Base-by-base conservation (phyloP, 129 eudicot species). In the Calendula officinalis region DNA sequence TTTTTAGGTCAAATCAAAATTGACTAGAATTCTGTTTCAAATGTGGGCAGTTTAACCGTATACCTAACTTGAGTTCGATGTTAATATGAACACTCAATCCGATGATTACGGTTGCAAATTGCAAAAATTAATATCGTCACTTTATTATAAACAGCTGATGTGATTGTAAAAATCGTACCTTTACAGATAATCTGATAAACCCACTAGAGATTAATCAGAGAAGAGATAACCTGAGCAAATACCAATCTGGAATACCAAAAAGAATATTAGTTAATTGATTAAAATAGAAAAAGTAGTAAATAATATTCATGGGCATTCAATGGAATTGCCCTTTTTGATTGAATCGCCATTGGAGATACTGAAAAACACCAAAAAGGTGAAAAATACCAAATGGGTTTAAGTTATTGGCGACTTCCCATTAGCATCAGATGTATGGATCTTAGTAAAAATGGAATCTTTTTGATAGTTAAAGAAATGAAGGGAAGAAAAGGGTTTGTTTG, bases 341-440 rank as follows among this genome's bases (percentile, higher is more conserved):
- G 8, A 59, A 69, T 62, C 27, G 9, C n/a, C 48, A 66, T 6
- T 16, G 30, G 4, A 65, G 52, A 56, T 11, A 27, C 39, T 70
- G 9, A 49, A 52, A 60, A 17, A 17, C 36, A 9, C 7, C 33
- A 50, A 43, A 49, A 51, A 13, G 52, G 34, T 2, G 22, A 34
- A 51, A 55, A 22, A 7, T 71, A 77, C 70, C 82, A 78, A 66
- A 78, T 53, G 71, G 56, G 68, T 50, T 36, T 30, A 22, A n/a
- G 36, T 47, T 69, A 70, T 55, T 34, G 37, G 35, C 35, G 67
- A 61, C 34, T 54, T 59, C 51, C 59, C 66, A 68, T 41, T 33
- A 49, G 36, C 63, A 56, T 53, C 55, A 35, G 58, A 4, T 8
- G 49, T 3, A 71, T 66, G 75, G 51, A 71, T 71, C 58, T 67